Percentiles rank a stretch among this genome's conserved stretches.
phyloP scores from a whole-genome alignment of 1,284 basidiomycete genomes.

The Lignosus rhinocerotis region DNA sequence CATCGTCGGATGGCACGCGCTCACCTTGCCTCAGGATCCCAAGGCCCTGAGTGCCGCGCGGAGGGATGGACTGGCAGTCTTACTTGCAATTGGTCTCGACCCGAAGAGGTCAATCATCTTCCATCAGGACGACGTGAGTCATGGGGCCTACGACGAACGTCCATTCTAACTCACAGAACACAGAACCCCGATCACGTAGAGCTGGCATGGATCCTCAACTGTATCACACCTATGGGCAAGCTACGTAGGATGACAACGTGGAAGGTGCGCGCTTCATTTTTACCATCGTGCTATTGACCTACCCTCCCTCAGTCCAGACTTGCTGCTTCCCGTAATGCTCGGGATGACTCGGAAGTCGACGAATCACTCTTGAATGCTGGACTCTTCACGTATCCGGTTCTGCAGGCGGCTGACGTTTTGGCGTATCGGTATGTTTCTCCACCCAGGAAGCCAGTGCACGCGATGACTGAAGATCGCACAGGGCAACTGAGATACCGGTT shows the following conservation, averaged over 20 bases:
- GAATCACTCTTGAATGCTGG: constrained; percentile 84
- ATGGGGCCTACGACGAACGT: neutral
- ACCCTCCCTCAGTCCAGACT: constrained; percentile 61
- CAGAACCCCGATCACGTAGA: constrained; percentile 87
- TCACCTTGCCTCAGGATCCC: constrained; percentile 89
- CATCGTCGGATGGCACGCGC: constrained; percentile 90
- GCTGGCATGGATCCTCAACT: constrained; percentile 90
- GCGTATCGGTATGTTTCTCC: constrained; percentile 65
- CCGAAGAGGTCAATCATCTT: constrained; percentile 78
- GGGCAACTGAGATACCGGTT: constrained; percentile 91
- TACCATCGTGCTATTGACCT: neutral
- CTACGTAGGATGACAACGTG: constrained; percentile 93
- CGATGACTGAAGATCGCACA: constrained; percentile 30
- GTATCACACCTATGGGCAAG: constrained; percentile 81
- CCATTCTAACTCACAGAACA: neutral
- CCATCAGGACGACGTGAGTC: constrained; percentile 83
- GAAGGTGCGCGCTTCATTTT: constrained; percentile 60
- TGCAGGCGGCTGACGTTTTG: constrained; percentile 93
- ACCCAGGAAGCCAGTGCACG: too few species aligned
- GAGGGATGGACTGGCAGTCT: constrained; percentile 78
- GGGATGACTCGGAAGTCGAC: constrained; percentile 74
- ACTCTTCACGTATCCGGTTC: constrained; percentile 88
- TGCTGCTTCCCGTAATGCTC: constrained; percentile 73
- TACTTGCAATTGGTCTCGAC: constrained; percentile 87
- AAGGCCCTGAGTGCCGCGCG: constrained; percentile 60